Percentiles rank a stretch among this genome's conserved stretches.
These are phyloP conservation scores for Populus tremula DNA, from an alignment of 345 rosid genomes.

Conservation along the genomic window DNA sequence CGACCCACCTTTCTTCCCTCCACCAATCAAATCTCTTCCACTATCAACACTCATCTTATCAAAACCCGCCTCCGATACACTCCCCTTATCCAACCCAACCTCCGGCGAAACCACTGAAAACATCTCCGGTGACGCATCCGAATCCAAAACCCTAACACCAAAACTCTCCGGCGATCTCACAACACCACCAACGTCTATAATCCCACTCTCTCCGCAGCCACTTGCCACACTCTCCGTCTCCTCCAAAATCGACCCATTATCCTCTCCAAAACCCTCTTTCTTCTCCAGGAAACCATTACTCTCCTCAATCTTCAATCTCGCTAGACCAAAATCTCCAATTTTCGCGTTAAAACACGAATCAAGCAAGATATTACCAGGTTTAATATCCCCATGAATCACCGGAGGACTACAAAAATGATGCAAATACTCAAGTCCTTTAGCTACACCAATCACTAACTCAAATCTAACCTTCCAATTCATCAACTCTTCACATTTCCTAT, in stretches of 20 bases:
- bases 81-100: conserved; percentile 42
- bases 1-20: conserved; percentile 16
- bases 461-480: conserved; percentile 56
- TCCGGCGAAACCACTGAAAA: conserved; percentile 37
- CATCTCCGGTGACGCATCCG: conserved; percentile 41
- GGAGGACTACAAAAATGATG: conserved; percentile 45
- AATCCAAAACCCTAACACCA: conserved; percentile 38
- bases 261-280: conserved; percentile 34
- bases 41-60: conserved; percentile 19
- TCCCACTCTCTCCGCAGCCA: conserved; percentile 47
- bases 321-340: conserved; percentile 76
- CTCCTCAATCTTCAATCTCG: conserved; percentile 57
- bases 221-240: conserved; percentile 61
- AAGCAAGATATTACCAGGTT: conserved; percentile 63
- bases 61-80: conserved; percentile 41
- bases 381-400: conserved; percentile 66
- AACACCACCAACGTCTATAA: conserved; percentile 15
- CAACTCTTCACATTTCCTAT: conserved; percentile 69
- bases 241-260: conserved; percentile 71
- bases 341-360: conserved; percentile 57
- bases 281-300: conserved; percentile 30
- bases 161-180: conserved; percentile 55
- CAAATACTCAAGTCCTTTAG: conserved; percentile 20
- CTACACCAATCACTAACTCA: conserved; percentile 12
- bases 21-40: conserved; percentile 7